These are phyloP conservation scores for Penicillium aurantiogriseum DNA, from an alignment of 2,329 filamentous ascomycete genomes.

Conservation along the genomic window DNA sequence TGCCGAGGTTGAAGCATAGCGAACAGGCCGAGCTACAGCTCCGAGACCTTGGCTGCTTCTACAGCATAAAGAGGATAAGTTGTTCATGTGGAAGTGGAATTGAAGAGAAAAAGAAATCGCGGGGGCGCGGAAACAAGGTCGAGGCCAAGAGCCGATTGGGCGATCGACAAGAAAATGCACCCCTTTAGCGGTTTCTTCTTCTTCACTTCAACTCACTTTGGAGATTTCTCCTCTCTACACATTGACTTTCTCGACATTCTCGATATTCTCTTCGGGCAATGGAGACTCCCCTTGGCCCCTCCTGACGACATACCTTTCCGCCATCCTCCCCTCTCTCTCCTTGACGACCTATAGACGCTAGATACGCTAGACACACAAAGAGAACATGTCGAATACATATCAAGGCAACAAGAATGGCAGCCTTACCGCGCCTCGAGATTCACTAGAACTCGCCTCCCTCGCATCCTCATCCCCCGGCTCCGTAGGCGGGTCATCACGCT, in stretches of 20 bases:
- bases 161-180: conserved; percentile 19
- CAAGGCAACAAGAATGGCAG: conserved; percentile 31
- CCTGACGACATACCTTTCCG: conserved; percentile 1
- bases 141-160: conserved; percentile 22
- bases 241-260: background rate
- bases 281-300: conserved; percentile 8
- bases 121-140: conserved; percentile 16
- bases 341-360: background rate
- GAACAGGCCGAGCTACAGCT: conserved; percentile 16
- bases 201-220: background rate
- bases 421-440: conserved; percentile 67
- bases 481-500: conserved; percentile 63
- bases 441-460: conserved; percentile 91
- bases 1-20: conserved; percentile 23
- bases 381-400: conserved; percentile 35
- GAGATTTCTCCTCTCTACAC: background rate
- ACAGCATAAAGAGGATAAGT: conserved; percentile 12
- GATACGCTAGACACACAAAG: conserved; percentile 5
- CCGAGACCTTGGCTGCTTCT: conserved; percentile 10
- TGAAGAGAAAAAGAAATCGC: conserved; percentile 10
- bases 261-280: conserved; percentile 8
- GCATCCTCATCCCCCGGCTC: conserved; percentile 75
- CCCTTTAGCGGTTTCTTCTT: conserved; percentile 17
- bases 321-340: background rate
- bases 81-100: conserved; percentile 13